Base-by-base conservation (phyloP, 2,329 filamentous ascomycete genomes). In the Alternaria sp. region DNA sequence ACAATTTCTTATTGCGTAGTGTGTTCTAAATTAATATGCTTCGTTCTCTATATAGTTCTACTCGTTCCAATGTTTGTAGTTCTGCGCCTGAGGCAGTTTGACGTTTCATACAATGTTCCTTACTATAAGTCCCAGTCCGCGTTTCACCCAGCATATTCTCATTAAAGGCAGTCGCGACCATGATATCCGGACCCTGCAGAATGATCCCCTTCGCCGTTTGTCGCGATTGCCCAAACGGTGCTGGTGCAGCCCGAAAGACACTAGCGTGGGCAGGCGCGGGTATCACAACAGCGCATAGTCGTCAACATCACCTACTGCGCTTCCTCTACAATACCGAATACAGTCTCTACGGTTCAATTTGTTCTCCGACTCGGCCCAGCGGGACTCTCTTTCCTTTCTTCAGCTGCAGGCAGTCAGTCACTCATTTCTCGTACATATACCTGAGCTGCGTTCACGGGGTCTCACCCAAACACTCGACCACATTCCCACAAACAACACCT, bases 381-480 rank as follows among this genome's bases (percentile, higher is more conserved):
- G 63, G 61, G 59, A 60, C 48, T 50, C 52, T 59, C 62, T 57
- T 63, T 68, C 64, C 58, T 66, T 66, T 67, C 54, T 60, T 44
- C 45, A 61, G 48, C 67, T 69, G 64, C 68, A 42, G 66, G 64
- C 67, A 65, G 64, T 64, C 68, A 60, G 56, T 68, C 69, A 60
- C 55, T 68, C 65, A 51, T 69, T 70, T 56, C 65, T 60, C 51
- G 37, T 33, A 45, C 46, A 26, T 55, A 36, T 28, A 50, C 42
- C 37, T 54, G 48, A 37, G 36, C 60, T 60, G 60, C 44, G 37
- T 53, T 40, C 49, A 51, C 40, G 23, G 31, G 13, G 28, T 36
- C 28, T 33, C 51, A 54, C 13, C 8, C 31, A 44, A 53, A 41
- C 54, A 44, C 48, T 40, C 56, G 14, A 55, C 36, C 45, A 45